Conservation (phyloP, 2,329 filamentous ascomycete genomes). For the Alternaria hordeiaustralica region DNA sequence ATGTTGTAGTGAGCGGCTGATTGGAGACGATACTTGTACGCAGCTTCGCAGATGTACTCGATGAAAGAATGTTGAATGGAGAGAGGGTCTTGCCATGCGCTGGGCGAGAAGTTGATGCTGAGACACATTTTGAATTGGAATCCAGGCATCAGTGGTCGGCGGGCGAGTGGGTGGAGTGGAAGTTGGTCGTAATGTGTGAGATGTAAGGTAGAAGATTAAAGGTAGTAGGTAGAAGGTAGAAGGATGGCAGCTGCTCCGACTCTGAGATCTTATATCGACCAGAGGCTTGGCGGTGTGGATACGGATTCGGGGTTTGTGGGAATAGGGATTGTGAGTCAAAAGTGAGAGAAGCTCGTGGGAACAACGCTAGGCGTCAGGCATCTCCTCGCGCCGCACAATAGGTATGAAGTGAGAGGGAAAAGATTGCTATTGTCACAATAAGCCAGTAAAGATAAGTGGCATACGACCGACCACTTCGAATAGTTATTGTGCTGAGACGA, state of each 20-base stretch:
- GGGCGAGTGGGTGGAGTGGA: background rate
- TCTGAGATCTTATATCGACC: background rate
- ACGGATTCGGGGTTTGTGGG: background rate
- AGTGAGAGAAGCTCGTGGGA: background rate
- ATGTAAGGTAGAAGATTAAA: background rate
- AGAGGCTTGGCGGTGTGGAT: background rate
- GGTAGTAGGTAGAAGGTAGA: background rate
- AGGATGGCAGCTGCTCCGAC: background rate
- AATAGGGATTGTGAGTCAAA: background rate
- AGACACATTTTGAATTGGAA: background rate
- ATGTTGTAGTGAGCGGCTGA: conserved; percentile 10
- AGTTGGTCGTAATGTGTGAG: background rate
- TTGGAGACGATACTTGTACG: conserved; percentile 11
- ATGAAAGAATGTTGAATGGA: conserved; percentile 11
- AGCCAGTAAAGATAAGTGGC: background rate
- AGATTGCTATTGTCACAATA: background rate
- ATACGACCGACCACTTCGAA: background rate
- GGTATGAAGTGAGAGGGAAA: background rate
- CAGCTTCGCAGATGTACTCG: conserved; percentile 1
- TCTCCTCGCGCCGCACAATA: background rate
- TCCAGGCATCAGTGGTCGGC: too few relatives aligned
- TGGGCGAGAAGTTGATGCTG: background rate
- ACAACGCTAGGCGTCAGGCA: background rate
- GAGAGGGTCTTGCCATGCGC: conserved; percentile 2
- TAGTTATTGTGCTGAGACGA: background rate